Percentiles rank a stretch among this genome's conserved stretches.
phyloP scores from a whole-genome alignment of 352 stramenopile species.

The Globisporangium apiculatum region DNA sequence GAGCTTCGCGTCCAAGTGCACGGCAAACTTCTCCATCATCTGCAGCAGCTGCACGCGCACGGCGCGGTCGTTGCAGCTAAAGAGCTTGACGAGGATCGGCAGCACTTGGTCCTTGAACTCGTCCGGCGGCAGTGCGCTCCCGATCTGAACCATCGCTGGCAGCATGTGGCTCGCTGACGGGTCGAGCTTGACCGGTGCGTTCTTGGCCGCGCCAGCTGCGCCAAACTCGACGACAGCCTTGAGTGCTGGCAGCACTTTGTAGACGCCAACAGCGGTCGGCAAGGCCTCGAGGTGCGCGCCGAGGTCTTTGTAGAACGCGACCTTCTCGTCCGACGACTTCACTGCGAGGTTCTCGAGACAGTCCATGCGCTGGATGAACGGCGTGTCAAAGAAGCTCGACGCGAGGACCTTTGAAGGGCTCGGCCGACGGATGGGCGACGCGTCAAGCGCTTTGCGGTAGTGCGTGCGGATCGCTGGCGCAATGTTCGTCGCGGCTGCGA shows the following conservation, averaged over 20 bases:
- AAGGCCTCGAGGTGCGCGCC: conserved; percentile 56
- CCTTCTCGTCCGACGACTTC: conserved; percentile 92
- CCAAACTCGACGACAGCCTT: conserved; percentile 84
- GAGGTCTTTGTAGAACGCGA: conserved; percentile 93
- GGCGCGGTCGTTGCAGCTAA: conserved; percentile 88
- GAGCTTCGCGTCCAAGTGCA: conserved; percentile 86
- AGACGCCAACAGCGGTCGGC: conserved; percentile 63
- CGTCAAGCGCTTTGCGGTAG: conserved; percentile 82
- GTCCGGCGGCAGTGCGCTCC: conserved; percentile 58
- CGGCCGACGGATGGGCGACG: conserved; percentile 49
- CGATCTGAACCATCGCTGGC: conserved; percentile 83
- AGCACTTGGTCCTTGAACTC: conserved; percentile 87
- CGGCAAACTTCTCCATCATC: conserved; percentile 87
- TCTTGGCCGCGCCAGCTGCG: conserved; percentile 37
- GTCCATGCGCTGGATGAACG: conserved; percentile 91
- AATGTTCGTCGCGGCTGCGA: conserved; percentile 59
- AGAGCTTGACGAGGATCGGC: conserved; percentile 86
- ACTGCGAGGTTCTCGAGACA: conserved; percentile 92
- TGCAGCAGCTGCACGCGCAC: conserved; percentile 87
- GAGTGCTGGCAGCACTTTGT: conserved; percentile 83
- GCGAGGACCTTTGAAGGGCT: conserved; percentile 83
- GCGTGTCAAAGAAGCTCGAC: conserved; percentile 89
- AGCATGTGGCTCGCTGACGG: conserved; percentile 86
- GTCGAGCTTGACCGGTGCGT: conserved; percentile 66
- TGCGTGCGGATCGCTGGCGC: conserved; percentile 54